Percentiles rank a stretch among this genome's conserved stretches.
Conservation (phyloP, 2,329 filamentous ascomycete species). For the Fusarium ramigenum region DNA sequence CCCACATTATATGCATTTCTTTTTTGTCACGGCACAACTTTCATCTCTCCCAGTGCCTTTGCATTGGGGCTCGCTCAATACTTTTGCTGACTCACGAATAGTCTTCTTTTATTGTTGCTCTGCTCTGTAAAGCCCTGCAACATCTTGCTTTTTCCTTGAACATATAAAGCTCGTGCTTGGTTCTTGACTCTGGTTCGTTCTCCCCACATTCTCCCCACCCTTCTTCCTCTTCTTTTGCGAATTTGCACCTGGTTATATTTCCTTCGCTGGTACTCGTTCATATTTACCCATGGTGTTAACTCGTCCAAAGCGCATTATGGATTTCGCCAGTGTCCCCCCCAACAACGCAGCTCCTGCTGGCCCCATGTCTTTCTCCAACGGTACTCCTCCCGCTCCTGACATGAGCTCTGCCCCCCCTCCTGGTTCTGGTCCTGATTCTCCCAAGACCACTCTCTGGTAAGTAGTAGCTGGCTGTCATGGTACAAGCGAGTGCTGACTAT, state of each 20-base stretch:
- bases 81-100: slow-evolving; percentile 16
- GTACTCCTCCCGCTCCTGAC: slow-evolving; percentile 52
- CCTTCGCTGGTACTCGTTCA: neutral
- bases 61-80: neutral
- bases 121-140: slow-evolving; percentile 35
- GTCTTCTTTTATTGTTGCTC: slow-evolving; percentile 33
- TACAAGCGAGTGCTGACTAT: slow-evolving; percentile 15
- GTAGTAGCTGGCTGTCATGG: slow-evolving; percentile 8
- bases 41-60: neutral
- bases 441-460: slow-evolving; percentile 69
- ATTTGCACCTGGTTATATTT: neutral
- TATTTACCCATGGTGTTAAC: slow-evolving; percentile 8
- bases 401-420: slow-evolving; percentile 49
- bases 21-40: neutral
- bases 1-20: neutral
- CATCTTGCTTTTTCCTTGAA: slow-evolving; percentile 33
- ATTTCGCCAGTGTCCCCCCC: slow-evolving; percentile 45
- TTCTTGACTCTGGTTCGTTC: slow-evolving; percentile 27
- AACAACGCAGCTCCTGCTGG: slow-evolving; percentile 46
- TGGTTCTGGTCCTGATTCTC: slow-evolving; percentile 54
- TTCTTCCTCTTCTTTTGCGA: neutral
- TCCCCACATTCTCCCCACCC: neutral
- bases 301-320: slow-evolving; percentile 43
- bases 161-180: slow-evolving; percentile 29
- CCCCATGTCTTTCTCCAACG: slow-evolving; percentile 52